Evolutionary conservation across 2,329 filamentous ascomycete genomes (phyloP), one percentile per base, ranked within the genome.

Genomic region (Colletotrichum cordylinicola): DNA sequence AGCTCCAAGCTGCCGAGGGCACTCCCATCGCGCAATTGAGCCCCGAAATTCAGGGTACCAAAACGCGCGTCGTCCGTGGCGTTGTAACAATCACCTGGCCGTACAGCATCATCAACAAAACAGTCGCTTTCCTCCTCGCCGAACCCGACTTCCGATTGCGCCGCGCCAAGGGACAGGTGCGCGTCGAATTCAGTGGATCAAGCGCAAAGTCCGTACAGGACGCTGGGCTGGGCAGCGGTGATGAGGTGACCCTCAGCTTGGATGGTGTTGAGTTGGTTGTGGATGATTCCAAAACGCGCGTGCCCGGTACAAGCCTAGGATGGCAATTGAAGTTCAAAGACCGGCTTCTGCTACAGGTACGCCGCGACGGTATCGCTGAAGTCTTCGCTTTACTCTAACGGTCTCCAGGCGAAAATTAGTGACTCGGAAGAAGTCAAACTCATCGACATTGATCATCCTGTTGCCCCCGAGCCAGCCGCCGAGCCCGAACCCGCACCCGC

Each of bases 61-160:
- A 81, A 4, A 82, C 85, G 8, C 86, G 86, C 76, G 85, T 87
- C 15, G 85, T 98, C 37, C 90, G 91, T 74, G 96, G 94, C 52
- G 88, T 94, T 18, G 91, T 98, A 27, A 96, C 95, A 10, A 91
- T 98, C 43, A 93, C 95, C 74, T 98, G 96, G 96, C 96, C 96
- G 0, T 98, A 95, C 84, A 98, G 94, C 78, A 94, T 94, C 27
- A 92, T 95, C 31, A 94, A 91, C 35, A 91, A 90, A 69, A 92
- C 92, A 52, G 90, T 96, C 79, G 93, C 95, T 31, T 93, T 98
- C 67, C 90, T 98, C 24, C 90, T 98, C 39, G 94, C 94, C 61
- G 96, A 98, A 80, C 92, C 93, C 61, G 95, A 98, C 83, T 94
- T 96, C 81, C 93, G 95, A 64, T 88, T 96, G 67, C 94, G 96